Conservation (phyloP, 192 early-diverging fungal genomes). For the Chytriomyces sp. region DNA sequence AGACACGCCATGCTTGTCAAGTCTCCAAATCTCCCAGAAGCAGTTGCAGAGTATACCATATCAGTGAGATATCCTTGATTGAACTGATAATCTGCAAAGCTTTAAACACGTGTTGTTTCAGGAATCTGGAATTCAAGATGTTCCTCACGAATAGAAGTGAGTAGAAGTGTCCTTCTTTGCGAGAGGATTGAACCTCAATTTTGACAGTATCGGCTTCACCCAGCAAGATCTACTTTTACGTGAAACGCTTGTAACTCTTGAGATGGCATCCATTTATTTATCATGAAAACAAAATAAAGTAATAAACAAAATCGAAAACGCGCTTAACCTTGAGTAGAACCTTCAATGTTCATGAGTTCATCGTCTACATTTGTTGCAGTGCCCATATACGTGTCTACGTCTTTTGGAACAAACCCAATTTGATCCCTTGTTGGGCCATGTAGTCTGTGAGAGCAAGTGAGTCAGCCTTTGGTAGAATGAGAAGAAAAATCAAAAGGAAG, state of each 20-base stretch:
- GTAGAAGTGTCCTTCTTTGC: too few relatives aligned
- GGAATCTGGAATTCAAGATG: too few relatives aligned
- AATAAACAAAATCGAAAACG: neutral
- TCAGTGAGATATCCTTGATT: slow-evolving; percentile 18
- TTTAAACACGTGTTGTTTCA: too few relatives aligned
- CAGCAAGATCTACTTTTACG: too few relatives aligned
- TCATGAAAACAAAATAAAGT: neutral
- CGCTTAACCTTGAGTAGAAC: neutral
- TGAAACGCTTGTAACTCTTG: too few relatives aligned
- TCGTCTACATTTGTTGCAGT: slow-evolving; percentile 56
- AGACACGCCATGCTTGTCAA: slow-evolving; percentile 45
- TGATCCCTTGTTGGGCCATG: slow-evolving; percentile 45
- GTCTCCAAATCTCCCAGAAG: slow-evolving; percentile 41
- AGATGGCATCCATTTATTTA: neutral
- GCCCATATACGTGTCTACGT: slow-evolving; percentile 46
- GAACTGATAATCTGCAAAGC: too few relatives aligned
- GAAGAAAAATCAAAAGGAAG: slow-evolving; percentile 13
- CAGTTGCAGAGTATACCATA: slow-evolving; percentile 33
- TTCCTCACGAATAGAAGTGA: too few relatives aligned
- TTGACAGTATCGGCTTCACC: too few relatives aligned
- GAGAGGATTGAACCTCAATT: too few relatives aligned
- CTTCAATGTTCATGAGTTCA: slow-evolving; percentile 44
- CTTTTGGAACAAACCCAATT: slow-evolving; percentile 27
- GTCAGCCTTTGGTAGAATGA: neutral
- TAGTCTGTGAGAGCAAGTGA: slow-evolving; percentile 21